Base-by-base conservation (phyloP, 768 basidiomycete genomes). In the Termitomyces eurrhizus region DNA sequence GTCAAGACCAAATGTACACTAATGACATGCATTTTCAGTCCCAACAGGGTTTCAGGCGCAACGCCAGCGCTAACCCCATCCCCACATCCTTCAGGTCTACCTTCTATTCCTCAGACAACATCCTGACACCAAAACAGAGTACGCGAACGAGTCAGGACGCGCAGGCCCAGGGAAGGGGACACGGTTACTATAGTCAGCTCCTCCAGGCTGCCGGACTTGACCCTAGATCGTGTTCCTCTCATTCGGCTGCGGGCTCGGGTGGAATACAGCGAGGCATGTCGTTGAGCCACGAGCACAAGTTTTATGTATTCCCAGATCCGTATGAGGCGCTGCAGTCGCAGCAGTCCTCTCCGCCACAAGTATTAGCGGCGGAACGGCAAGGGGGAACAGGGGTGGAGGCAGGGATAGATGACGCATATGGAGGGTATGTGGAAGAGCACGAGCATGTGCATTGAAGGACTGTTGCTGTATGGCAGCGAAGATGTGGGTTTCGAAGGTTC, bases 341-440 rank as follows among this genome's bases (percentile, higher is more conserved):
- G 24, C 24, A 26, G 44, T 45, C 44, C 21, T 12, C 44, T 45
- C 21, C 44, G n/a, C 9, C 21, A 12, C 21, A 45, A 4, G n/a
- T 21, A 9, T 44, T 8, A 8, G 42, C 42, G 8, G 11, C 11
- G 11, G 21, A 4, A 21, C 21, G 12, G 44, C 44, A 18, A 21
- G 21, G 44, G 24, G 44, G 21, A 48, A 26, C 24, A 41, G 16
- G 18, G 16, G 14, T 60, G 14, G 67, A 52, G 3, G 67, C 65
- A 13, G 71, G 68, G 21, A 60, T 50, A 32, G 66, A 72, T 32
- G 72, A 67, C 50, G 72, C 74, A 35, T 75, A 75, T 68, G 75
- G 73, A 2, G 75, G 75, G 33, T 74, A 73, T 45, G 48, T 49
- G 26, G 69, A 52, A 6, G 51, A 52, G 6, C 11, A 52, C 36